Conservation (phyloP, 352 stramenopile species). For the Globisporangium radiosum region DNA sequence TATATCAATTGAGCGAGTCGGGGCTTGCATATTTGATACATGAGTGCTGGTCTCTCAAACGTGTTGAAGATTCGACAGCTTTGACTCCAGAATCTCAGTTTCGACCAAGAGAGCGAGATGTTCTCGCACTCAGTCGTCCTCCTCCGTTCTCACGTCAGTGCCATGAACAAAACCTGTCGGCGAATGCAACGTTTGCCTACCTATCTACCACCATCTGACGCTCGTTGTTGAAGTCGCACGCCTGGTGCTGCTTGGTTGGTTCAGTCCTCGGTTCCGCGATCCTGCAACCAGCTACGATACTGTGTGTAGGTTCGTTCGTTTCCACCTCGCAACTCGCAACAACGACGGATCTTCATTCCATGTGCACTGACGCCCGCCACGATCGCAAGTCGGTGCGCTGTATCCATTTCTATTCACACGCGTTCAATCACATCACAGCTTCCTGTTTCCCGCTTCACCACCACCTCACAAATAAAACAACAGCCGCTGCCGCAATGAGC, state of each 20-base stretch:
- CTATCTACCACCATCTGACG: too few species aligned
- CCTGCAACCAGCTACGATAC: too few species aligned
- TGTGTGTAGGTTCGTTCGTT: background rate
- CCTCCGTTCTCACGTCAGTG: background rate
- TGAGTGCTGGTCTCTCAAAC: background rate
- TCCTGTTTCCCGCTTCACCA: too few species aligned
- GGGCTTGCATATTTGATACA: background rate
- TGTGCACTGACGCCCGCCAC: background rate
- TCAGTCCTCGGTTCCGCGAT: too few species aligned
- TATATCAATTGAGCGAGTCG: too few species aligned
- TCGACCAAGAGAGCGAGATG: conserved; percentile 1
- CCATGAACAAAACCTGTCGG: background rate
- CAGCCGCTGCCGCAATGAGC: background rate
- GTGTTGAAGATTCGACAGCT: background rate
- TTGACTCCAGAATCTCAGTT: background rate
- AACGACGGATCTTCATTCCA: background rate
- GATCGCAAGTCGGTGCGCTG: background rate
- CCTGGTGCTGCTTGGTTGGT: background rate
- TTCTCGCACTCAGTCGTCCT: background rate
- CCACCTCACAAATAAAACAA: background rate
- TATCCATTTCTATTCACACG: background rate
- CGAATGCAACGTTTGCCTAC: background rate
- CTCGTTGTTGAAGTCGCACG: background rate
- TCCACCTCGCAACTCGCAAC: background rate
- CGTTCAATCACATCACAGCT: background rate